phyloP scores from a whole-genome alignment of 176 grass and related monocot species.

The Stipa capillata region DNA sequence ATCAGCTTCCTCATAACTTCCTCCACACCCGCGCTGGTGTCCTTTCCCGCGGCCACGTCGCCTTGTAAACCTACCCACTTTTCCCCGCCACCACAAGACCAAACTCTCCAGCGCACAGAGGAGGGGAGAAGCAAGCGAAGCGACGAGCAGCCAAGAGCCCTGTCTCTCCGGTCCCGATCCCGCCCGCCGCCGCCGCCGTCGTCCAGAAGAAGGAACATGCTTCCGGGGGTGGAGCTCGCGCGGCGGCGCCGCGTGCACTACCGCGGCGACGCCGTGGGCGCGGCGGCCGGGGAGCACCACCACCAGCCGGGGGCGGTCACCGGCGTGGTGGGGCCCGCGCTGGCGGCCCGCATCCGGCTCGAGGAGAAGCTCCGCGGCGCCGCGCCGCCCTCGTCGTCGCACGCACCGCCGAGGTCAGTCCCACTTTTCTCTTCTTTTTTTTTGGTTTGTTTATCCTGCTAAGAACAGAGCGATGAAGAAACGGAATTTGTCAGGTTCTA shows the following conservation, averaged over 20 bases:
- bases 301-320: neutral
- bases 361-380: conserved; percentile 74
- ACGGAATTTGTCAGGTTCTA: neutral
- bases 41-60: neutral
- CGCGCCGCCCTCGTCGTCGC: neutral
- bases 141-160: too few relatives aligned
- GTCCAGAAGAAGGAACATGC: conserved; percentile 16
- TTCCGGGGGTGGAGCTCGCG: conserved; percentile 75
- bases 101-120: too few relatives aligned
- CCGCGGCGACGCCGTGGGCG: conserved; percentile 27
- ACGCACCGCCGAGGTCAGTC: conserved; percentile 25
- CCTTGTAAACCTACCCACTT: neutral
- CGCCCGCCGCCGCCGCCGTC: neutral
- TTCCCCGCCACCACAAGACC: neutral
- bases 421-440: neutral
- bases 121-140: neutral
- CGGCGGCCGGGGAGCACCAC: neutral
- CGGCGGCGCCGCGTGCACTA: conserved; percentile 68
- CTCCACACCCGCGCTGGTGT: neutral
- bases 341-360: conserved; percentile 64
- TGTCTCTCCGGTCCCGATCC: neutral
- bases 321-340: conserved; percentile 34
- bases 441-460: too few relatives aligned
- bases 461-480: neutral
- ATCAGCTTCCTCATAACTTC: neutral